Percentiles rank a stretch among this genome's conserved stretches.
Conservation (phyloP, 2,329 filamentous ascomycete species). For the Monosporascus cannonballus region DNA sequence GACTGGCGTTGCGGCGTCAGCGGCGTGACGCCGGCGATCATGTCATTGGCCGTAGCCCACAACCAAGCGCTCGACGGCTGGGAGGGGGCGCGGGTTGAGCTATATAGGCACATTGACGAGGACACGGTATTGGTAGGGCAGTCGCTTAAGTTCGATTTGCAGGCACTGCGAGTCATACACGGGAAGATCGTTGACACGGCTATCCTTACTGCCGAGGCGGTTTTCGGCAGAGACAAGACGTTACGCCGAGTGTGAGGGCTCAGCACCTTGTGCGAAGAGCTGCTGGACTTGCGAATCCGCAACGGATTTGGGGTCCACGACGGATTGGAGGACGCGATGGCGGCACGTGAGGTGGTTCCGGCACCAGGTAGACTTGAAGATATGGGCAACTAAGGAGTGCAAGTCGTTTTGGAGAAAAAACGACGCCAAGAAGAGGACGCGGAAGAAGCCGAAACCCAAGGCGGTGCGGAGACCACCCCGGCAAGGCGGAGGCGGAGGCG, state of each 20-base stretch:
- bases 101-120: slow-evolving; percentile 33
- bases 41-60: slow-evolving; percentile 22
- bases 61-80: slow-evolving; percentile 30
- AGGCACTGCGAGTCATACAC: slow-evolving; percentile 34
- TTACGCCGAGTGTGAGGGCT: slow-evolving; percentile 21
- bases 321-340: slow-evolving; percentile 38
- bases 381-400: slow-evolving; percentile 21
- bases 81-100: slow-evolving; percentile 29
- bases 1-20: slow-evolving; percentile 31
- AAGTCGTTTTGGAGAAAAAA: background rate
- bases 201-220: slow-evolving; percentile 30
- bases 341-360: slow-evolving; percentile 36
- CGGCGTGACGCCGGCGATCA: slow-evolving; percentile 27
- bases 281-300: slow-evolving; percentile 28
- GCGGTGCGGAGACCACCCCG: too few species aligned
- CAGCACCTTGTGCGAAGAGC: slow-evolving; percentile 25
- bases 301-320: slow-evolving; percentile 32
- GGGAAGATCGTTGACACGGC: slow-evolving; percentile 33
- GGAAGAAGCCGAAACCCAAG: background rate
- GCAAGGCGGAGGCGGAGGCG: too few species aligned
- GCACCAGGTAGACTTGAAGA: slow-evolving; percentile 26
- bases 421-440: too few species aligned
- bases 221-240: slow-evolving; percentile 6
- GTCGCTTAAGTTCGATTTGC: slow-evolving; percentile 33
- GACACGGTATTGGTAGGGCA: slow-evolving; percentile 41